These are phyloP conservation scores for Trametes punicea DNA, from an alignment of 768 basidiomycete species.

Conservation along the genomic window DNA sequence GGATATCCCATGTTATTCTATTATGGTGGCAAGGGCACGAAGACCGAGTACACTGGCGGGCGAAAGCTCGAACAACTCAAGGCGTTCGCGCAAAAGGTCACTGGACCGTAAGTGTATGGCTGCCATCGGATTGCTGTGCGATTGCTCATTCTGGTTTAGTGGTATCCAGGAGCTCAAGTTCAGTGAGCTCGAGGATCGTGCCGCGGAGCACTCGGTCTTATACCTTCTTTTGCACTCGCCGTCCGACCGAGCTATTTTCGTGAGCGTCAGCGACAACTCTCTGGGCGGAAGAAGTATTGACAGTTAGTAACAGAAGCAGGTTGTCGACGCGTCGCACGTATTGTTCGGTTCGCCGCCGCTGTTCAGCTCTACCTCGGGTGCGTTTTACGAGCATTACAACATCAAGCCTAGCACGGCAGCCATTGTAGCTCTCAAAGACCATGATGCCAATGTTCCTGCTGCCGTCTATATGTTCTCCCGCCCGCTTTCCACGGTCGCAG, in stretches of 20 bases:
- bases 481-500: not conserved
- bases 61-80: constrained; percentile 69
- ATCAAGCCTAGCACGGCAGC: constrained; percentile 32
- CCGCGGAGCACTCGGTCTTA: constrained; percentile 47
- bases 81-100: constrained; percentile 73
- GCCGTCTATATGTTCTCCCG: constrained; percentile 36
- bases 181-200: constrained; percentile 41
- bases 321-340: constrained; percentile 54
- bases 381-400: constrained; percentile 34
- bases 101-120: constrained; percentile 53
- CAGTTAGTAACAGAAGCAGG: constrained; percentile 38
- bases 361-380: constrained; percentile 36
- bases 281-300: not conserved
- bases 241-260: constrained; percentile 32
- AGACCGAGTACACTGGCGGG: constrained; percentile 73
- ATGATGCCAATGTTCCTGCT: constrained; percentile 43
- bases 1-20: constrained; percentile 86
- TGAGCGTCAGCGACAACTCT: constrained; percentile 21
- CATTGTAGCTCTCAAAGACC: constrained; percentile 67
- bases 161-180: constrained; percentile 39
- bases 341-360: constrained; percentile 49
- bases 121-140: not conserved
- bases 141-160: constrained; percentile 25
- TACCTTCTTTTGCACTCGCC: constrained; percentile 55
- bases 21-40: constrained; percentile 50